A percentile compares a stretch with the other conserved stretches of the same genome.
These are phyloP conservation scores for Phoma sp. DNA, from an alignment of 2,329 filamentous ascomycete genomes.

Conservation along the genomic window DNA sequence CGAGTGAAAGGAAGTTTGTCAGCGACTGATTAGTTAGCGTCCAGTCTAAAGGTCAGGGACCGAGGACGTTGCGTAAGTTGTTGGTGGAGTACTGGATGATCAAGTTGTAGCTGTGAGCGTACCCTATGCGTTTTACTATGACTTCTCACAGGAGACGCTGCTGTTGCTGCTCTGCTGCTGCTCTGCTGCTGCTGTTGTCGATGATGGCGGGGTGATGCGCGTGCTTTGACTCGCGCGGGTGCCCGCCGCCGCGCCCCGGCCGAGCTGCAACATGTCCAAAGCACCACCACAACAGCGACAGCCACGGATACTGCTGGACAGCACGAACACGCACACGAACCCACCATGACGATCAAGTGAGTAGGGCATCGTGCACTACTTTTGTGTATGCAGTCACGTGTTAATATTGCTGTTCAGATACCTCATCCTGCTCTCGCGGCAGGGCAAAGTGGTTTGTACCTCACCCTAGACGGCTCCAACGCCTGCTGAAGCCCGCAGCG, in stretches of 20 bases:
- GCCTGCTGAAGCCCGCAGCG: slow-evolving; percentile 66
- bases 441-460: slow-evolving; percentile 94
- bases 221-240: slow-evolving; percentile 32
- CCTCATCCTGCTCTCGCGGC: slow-evolving; percentile 93
- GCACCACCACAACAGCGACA: background rate
- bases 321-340: background rate
- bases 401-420: slow-evolving; percentile 67
- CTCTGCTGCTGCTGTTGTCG: background rate
- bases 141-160: background rate
- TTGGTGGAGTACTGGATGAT: background rate
- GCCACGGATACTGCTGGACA: slow-evolving; percentile 11
- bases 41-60: background rate
- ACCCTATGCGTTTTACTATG: background rate
- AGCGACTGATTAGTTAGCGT: slow-evolving; percentile 13
- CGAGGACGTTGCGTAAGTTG: background rate
- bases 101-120: background rate
- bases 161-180: slow-evolving; percentile 2
- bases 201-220: slow-evolving; percentile 28
- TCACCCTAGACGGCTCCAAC: slow-evolving; percentile 36
- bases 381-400: background rate
- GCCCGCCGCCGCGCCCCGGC: background rate
- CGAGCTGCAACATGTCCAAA: slow-evolving; percentile 16
- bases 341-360: slow-evolving; percentile 63
- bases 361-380: slow-evolving; percentile 19
- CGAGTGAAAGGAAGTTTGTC: slow-evolving; percentile 11